These are phyloP conservation scores for Typha latifolia DNA, from an alignment of 176 grass and related monocot species.

Conservation along the genomic window DNA sequence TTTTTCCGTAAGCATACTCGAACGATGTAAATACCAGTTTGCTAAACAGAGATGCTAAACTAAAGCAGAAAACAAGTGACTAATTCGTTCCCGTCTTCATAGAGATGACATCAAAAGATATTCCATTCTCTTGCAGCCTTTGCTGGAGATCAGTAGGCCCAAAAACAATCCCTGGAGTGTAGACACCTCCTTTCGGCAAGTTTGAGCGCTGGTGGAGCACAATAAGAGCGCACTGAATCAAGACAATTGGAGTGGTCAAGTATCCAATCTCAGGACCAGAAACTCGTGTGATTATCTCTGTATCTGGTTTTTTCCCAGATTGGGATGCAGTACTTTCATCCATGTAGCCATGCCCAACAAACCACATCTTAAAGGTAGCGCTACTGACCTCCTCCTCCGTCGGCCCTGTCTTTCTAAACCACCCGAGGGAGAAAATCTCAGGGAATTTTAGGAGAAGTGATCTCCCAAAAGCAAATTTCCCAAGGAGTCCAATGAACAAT, in stretches of 20 bases:
- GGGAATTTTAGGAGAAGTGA: constrained; percentile 75
- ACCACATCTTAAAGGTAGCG: constrained; percentile 89
- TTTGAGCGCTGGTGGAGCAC: constrained; percentile 48
- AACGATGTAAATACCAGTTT: too few species aligned
- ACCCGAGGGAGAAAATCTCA: constrained; percentile 49
- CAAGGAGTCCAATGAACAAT: constrained; percentile 46
- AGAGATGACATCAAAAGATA: constrained; percentile 52
- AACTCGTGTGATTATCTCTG: constrained; percentile 63
- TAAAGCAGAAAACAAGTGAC: too few species aligned
- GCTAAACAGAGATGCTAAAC: too few species aligned
- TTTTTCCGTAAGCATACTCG: too few species aligned
- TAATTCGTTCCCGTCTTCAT: background rate
- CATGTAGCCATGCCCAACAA: constrained; percentile 51
- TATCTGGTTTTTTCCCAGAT: constrained; percentile 44
- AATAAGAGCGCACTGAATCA: constrained; percentile 68
- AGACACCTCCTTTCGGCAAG: constrained; percentile 69
- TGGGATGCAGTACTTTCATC: constrained; percentile 15
- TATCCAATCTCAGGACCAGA: constrained; percentile 75
- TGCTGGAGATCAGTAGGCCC: constrained; percentile 69
- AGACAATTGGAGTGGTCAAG: constrained; percentile 60
- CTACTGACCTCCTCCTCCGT: constrained; percentile 65
- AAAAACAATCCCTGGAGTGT: constrained; percentile 47
- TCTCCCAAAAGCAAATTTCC: constrained; percentile 45
- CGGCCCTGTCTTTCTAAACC: constrained; percentile 58
- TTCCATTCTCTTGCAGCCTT: constrained; percentile 61